These are phyloP conservation scores for Populus euphratica DNA, from an alignment of 345 rosid genomes.

Conservation along the genomic window DNA sequence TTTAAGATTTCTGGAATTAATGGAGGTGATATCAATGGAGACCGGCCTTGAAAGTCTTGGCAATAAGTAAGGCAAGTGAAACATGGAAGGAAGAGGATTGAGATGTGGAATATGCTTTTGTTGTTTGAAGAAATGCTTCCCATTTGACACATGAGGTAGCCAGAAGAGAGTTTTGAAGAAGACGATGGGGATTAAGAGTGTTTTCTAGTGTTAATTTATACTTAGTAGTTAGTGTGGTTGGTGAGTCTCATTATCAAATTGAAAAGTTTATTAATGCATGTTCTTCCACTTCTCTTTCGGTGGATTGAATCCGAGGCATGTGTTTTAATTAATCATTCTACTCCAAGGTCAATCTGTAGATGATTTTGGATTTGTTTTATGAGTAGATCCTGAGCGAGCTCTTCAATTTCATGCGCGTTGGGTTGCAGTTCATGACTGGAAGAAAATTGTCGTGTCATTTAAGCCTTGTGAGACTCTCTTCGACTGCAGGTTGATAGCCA, in stretches of 20 bases:
- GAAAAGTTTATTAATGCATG: background rate
- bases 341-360: no score
- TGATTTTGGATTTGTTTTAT: no score
- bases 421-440: no score
- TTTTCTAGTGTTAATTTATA: background rate
- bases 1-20: background rate
- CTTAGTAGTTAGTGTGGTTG: slow-evolving; percentile 8
- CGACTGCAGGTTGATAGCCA: background rate
- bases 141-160: slow-evolving; percentile 6
- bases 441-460: background rate
- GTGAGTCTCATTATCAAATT: slow-evolving; percentile 5
- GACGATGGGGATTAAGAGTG: background rate
- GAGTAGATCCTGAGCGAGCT: no score
- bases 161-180: background rate
- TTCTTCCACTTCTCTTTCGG: background rate
- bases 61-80: background rate
- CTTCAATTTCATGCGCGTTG: no score
- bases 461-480: background rate
- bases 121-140: slow-evolving; percentile 1
- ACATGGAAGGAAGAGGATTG: slow-evolving; percentile 2
- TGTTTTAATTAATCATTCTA: background rate
- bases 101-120: slow-evolving; percentile 3
- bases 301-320: background rate
- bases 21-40: background rate
- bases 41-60: background rate